Base-by-base conservation (phyloP, 352 stramenopile genomes). In the Phytophthora macrochlamydospora region DNA sequence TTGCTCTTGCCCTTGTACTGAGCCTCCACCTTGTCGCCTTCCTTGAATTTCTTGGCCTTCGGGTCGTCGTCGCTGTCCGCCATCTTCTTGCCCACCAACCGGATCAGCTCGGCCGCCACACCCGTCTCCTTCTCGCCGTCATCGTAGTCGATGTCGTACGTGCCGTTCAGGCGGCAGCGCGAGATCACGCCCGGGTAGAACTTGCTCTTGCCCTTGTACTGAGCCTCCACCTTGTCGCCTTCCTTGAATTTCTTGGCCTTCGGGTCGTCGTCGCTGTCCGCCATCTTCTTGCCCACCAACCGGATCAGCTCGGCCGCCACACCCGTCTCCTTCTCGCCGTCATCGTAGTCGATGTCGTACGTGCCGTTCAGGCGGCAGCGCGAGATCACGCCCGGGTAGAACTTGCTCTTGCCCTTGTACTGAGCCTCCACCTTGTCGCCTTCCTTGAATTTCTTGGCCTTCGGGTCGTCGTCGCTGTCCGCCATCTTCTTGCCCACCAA, bases 171-270 rank as follows among this genome's bases (percentile, higher is more conserved):
- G 32, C 55, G 55, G 55, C 55, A 61, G 43, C 55, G 55, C 3
- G 55, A 61, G 55, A 61, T 61, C 55, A 61, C 55, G 13, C 55
- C 55, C 43, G 31, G 55, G 55, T 61, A 61, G 55, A 61, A 61
- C 43, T 54, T 61, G 44, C 55, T 61, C 55, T 61, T 61, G 55
- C 55, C 55, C 55, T 61, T 61, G 55, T 61, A 61, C 55, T 61
- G 55, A 51, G 55, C 55, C 55, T 61, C 55, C 55, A 61, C 55
- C 55, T 61, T 61, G 30, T 61, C 55, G 43, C 55, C 55, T 44
- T 61, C 55, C 55, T 61, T 61, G 55, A 61, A 61, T 44, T 61
- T 61, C 55, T 61, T 61, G 43, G 29, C 14, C 55, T 54, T 61
- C 55, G 44, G 32, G 55, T 44, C 55, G 55, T 61, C 55, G 55